Conservation (phyloP, 257 asterid species). For the Solanum verrucosum region DNA sequence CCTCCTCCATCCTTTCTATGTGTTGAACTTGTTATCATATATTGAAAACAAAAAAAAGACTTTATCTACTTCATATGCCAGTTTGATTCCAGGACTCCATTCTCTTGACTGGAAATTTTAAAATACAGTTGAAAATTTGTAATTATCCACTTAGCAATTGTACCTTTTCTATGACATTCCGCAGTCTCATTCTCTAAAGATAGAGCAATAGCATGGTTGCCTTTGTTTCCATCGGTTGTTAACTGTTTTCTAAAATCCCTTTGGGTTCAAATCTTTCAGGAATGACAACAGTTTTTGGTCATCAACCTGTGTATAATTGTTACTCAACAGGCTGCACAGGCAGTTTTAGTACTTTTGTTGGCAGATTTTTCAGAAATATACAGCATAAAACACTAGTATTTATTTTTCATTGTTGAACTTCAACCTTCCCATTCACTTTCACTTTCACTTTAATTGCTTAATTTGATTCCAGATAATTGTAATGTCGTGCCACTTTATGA, state of each 20-base stretch:
- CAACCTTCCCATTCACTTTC: too few relatives aligned
- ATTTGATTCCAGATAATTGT: neutral
- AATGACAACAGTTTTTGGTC: neutral
- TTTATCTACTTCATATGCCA: neutral
- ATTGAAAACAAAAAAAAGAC: neutral
- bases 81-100: neutral
- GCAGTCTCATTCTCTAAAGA: neutral
- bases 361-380: too few relatives aligned
- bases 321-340: neutral
- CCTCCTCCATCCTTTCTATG: neutral
- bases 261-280: neutral
- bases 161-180: neutral
- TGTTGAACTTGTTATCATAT: neutral
- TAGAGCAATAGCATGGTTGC: neutral
- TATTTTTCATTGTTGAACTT: too few relatives aligned
- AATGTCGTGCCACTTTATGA: neutral
- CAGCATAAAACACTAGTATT: too few relatives aligned
- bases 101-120: neutral
- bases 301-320: neutral
- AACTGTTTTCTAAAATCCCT: neutral
- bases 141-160: neutral
- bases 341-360: neutral
- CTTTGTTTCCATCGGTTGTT: neutral
- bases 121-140: neutral
- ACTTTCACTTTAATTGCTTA: neutral